Evolutionary conservation across 495 filamentous ascomycete genomes (phyloP).

Genomic region (Penicillium arizonense): DNA sequence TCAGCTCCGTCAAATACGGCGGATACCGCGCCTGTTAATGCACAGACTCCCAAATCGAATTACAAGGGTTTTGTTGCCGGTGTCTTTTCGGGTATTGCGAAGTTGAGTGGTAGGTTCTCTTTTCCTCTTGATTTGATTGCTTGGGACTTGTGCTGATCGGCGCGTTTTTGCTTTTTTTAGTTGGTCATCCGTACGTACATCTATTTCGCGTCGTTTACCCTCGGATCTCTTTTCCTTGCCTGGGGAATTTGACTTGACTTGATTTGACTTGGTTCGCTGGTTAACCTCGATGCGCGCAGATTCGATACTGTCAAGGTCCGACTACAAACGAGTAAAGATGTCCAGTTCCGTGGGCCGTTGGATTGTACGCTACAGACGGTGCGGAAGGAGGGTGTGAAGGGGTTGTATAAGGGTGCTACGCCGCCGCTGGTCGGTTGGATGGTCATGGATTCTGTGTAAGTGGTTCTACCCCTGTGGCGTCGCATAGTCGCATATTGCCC

Average conservation of each 20-base stretch:
- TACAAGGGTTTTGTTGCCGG: slow-evolving; percentile 96
- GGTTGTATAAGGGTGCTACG: slow-evolving; percentile 85
- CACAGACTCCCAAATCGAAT: slow-evolving; percentile 33
- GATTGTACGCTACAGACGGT: slow-evolving; percentile 81
- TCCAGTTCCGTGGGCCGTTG: slow-evolving; percentile 81
- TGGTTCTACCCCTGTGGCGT: neutral
- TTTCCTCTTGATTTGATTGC: neutral
- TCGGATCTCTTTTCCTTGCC: too few relatives aligned
- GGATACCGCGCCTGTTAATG: slow-evolving; percentile 5
- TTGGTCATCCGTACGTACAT: slow-evolving; percentile 63
- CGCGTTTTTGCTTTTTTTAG: slow-evolving; percentile 31
- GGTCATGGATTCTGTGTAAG: slow-evolving; percentile 88
- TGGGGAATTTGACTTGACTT: too few relatives aligned
- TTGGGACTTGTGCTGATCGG: slow-evolving; percentile 1
- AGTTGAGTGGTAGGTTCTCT: slow-evolving; percentile 67
- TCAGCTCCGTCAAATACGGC: slow-evolving; percentile 12
- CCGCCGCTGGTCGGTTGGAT: slow-evolving; percentile 95
- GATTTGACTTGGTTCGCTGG: too few relatives aligned
- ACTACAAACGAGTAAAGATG: slow-evolving; percentile 77
- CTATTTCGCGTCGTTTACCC: neutral
- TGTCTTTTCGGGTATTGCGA: slow-evolving; percentile 89
- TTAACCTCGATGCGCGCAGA: slow-evolving; percentile 23
- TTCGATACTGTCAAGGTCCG: slow-evolving; percentile 98
- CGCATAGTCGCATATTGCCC: too few relatives aligned
- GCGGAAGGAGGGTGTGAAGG: slow-evolving; percentile 72